Base-by-base conservation (phyloP, 495 filamentous ascomycete species). In the Tetracladium marchalianum region DNA sequence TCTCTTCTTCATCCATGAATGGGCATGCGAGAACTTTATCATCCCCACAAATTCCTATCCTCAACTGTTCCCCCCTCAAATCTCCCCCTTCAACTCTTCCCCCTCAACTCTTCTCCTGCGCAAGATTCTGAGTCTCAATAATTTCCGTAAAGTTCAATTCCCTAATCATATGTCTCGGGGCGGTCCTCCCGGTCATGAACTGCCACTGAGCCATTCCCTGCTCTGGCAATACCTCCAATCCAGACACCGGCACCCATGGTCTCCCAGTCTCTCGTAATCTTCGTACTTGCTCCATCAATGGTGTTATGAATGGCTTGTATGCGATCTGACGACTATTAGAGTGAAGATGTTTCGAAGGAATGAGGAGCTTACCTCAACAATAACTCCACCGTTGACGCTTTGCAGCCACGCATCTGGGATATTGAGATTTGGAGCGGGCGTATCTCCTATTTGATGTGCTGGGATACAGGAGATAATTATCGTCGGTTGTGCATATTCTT, bases 201-300 rank as follows among this genome's bases (percentile, higher is more conserved):
- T 88, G 83, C 57, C 86, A 88, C 35, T 84, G 81, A 19, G 85
- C 82, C 59, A 82, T 84, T 2, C 81, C 85, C 66, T 86, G 84
- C 56, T 90, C 85, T 1, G 75, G 73, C 0, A 90, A 72, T 19
- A 88, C 75, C 57, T 87, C 85, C 8, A 88, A 63, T 10, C 84
- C 84, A 55, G 87, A 82, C 12, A 87, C 75, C 17, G 81, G 66
- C 7, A 84, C 77, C 83, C 82, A 88, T 3, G 75, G 73, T 11
- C 70, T 72, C 9, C 71, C 72, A 0, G 76, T 75, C 49, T 74
- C 69, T 39, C 35, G 18, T 11, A 46, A 11, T 12, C 68, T 71
- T 19, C 76, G 66, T 32, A 81, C 72, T 50, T 88, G 82, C 18
- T 66, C 57, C 12, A 85, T 69, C 0, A 88, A 63, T 1, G 84